Percentiles rank a stretch among this genome's conserved stretches.
These are phyloP conservation scores for Talaromyces funiculosus DNA, from an alignment of 2,329 filamentous ascomycete species.

Conservation along the genomic window DNA sequence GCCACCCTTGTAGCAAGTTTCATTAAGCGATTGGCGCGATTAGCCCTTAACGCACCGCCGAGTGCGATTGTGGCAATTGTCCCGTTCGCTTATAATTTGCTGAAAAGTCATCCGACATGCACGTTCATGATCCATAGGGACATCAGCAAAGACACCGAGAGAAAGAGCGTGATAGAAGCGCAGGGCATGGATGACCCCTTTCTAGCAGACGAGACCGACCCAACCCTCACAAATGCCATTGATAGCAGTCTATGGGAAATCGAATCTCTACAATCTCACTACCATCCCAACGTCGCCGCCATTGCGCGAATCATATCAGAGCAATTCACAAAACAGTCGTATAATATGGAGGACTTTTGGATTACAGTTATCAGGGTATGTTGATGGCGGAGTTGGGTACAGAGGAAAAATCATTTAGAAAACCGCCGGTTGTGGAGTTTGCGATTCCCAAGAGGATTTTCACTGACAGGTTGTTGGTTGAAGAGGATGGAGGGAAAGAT, in stretches of 20 bases:
- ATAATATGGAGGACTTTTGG: slow-evolving; percentile 97
- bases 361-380: slow-evolving; percentile 76
- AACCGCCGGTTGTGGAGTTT: slow-evolving; percentile 82
- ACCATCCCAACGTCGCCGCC: slow-evolving; percentile 93
- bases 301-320: slow-evolving; percentile 90
- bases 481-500: slow-evolving; percentile 38
- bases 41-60: slow-evolving; percentile 83
- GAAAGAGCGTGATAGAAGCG: slow-evolving; percentile 55
- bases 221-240: slow-evolving; percentile 78
- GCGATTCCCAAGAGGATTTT: slow-evolving; percentile 88
- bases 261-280: slow-evolving; percentile 83
- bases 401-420: slow-evolving; percentile 65
- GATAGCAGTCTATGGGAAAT: slow-evolving; percentile 95
- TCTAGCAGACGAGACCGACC: slow-evolving; percentile 67
- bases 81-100: slow-evolving; percentile 91
- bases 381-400: slow-evolving; percentile 68
- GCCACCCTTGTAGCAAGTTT: slow-evolving; percentile 89
- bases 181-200: slow-evolving; percentile 70
- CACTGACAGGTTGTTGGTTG: slow-evolving; percentile 35
- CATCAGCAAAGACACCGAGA: slow-evolving; percentile 50
- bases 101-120: slow-evolving; percentile 82
- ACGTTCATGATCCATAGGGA: slow-evolving; percentile 94
- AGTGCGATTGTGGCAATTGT: slow-evolving; percentile 82
- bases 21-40: slow-evolving; percentile 81
- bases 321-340: slow-evolving; percentile 93